These are phyloP conservation scores for Rugiboletus extremiorientalis DNA, from an alignment of 1,284 basidiomycete species.

Conservation along the genomic window DNA sequence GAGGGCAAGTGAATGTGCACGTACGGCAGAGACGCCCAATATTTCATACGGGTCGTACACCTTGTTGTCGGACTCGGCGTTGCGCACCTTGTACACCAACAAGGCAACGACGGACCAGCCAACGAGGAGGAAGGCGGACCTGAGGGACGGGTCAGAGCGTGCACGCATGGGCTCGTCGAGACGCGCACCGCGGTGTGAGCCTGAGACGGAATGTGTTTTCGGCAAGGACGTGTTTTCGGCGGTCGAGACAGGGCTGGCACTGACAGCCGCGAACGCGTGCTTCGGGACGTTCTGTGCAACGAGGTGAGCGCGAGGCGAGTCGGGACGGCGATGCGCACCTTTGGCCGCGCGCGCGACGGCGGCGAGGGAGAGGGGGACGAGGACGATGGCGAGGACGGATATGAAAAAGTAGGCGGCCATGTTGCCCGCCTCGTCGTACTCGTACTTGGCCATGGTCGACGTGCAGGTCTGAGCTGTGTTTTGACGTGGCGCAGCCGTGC, in stretches of 20 bases:
- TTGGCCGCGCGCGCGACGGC: slow-evolving; percentile 38
- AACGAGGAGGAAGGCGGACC: slow-evolving; percentile 54
- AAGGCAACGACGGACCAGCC: slow-evolving; percentile 81
- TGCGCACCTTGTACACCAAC: slow-evolving; percentile 67
- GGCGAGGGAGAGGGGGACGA: slow-evolving; percentile 67
- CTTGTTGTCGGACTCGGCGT: slow-evolving; percentile 60
- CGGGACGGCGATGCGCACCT: no score
- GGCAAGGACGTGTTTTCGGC: slow-evolving; percentile 49
- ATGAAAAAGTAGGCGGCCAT: slow-evolving; percentile 90
- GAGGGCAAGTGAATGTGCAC: neutral
- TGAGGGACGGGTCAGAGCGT: slow-evolving; percentile 29
- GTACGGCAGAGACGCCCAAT: slow-evolving; percentile 76
- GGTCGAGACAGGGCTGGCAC: slow-evolving; percentile 63
- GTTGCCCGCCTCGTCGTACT: slow-evolving; percentile 87
- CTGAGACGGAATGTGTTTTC: slow-evolving; percentile 44
- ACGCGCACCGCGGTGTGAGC: slow-evolving; percentile 45
- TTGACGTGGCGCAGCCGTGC: slow-evolving; percentile 4
- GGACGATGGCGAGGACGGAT: slow-evolving; percentile 79
- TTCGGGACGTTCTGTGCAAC: slow-evolving; percentile 31
- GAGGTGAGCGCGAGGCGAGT: slow-evolving; percentile 8
- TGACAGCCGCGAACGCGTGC: slow-evolving; percentile 52
- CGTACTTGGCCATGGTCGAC: slow-evolving; percentile 66
- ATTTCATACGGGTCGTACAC: slow-evolving; percentile 96
- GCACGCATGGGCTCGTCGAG: no score
- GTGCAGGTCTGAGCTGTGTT: neutral